These are phyloP conservation scores for Coffea canephora DNA, from an alignment of 257 asterid species.

Conservation along the genomic window DNA sequence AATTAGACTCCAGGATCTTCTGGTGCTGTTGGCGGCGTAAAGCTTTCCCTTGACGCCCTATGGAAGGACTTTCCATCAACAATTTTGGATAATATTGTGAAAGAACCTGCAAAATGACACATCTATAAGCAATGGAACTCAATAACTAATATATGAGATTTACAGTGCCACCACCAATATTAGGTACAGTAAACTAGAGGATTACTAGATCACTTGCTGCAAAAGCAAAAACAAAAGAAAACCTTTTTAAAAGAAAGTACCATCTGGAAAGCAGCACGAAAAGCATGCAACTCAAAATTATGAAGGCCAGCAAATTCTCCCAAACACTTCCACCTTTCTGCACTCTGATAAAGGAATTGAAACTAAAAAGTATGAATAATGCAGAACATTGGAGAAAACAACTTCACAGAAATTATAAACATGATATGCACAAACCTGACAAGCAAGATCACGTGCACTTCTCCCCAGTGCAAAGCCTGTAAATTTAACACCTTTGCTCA, in stretches of 20 bases:
- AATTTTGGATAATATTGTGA: constrained; percentile 58
- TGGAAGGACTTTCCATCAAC: constrained; percentile 47
- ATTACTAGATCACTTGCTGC: background rate
- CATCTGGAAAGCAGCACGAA: constrained; percentile 95
- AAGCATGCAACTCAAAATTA: constrained; percentile 83
- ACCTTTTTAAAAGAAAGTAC: constrained; percentile 26
- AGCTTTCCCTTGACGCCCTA: constrained; percentile 97
- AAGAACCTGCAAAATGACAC: constrained; percentile 57
- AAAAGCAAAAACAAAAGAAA: background rate
- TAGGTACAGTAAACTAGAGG: background rate
- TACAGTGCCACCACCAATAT: background rate
- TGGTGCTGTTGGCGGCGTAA: constrained; percentile 78
- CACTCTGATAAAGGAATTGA: constrained; percentile 51
- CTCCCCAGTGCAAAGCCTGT: constrained; percentile 50
- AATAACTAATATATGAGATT: background rate
- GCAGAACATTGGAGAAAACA: background rate
- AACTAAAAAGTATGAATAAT: constrained; percentile 4
- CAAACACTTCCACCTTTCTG: constrained; percentile 81
- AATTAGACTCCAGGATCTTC: constrained; percentile 54
- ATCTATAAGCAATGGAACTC: constrained; percentile 21
- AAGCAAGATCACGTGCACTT: constrained; percentile 86
- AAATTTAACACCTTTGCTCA: constrained; percentile 68
- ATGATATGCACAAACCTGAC: constrained; percentile 60
- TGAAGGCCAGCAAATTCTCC: constrained; percentile 65
- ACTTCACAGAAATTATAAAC: background rate